Percentiles rank a stretch among this genome's conserved stretches.
phyloP scores from a whole-genome alignment of 495 filamentous ascomycete species.

The Aspergillus saccharolyticus region DNA sequence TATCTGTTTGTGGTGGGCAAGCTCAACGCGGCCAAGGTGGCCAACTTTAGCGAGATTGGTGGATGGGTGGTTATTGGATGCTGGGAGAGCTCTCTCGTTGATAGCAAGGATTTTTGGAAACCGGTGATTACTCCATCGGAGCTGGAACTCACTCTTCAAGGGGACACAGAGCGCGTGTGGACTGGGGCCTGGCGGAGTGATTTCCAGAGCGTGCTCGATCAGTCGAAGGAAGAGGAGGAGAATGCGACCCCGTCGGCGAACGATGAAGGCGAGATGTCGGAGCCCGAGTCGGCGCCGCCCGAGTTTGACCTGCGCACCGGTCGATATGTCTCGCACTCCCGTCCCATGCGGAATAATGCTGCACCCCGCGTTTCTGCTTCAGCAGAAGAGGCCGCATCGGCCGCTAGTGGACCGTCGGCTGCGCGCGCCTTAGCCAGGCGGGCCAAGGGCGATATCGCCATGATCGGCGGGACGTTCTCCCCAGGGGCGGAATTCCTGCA shows the following conservation, averaged over 20 bases:
- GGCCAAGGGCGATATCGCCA: slow-evolving; percentile 64
- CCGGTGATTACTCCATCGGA: slow-evolving; percentile 92
- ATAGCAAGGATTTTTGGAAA: slow-evolving; percentile 77
- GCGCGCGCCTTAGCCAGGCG: slow-evolving; percentile 52
- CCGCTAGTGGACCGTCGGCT: slow-evolving; percentile 27
- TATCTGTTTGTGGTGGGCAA: slow-evolving; percentile 97
- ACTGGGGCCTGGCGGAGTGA: slow-evolving; percentile 72
- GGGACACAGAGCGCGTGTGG: slow-evolving; percentile 69
- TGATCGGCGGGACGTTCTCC: slow-evolving; percentile 74
- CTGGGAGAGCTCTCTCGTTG: slow-evolving; percentile 91
- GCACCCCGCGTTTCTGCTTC: slow-evolving; percentile 28
- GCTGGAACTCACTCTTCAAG: slow-evolving; percentile 65
- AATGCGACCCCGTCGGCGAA: slow-evolving; percentile 16
- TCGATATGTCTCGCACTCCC: slow-evolving; percentile 72
- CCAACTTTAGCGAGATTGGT: slow-evolving; percentile 91
- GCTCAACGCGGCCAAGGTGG: slow-evolving; percentile 89
- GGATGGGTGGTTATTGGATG: slow-evolving; percentile 98
- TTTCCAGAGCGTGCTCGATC: slow-evolving; percentile 55
- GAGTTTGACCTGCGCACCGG: slow-evolving; percentile 92
- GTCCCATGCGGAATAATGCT: slow-evolving; percentile 62
- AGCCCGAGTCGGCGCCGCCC: slow-evolving; percentile 68
- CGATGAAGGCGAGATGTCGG: slow-evolving; percentile 46
- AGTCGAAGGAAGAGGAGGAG: slow-evolving; percentile 19
- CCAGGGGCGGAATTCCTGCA: slow-evolving; percentile 85
- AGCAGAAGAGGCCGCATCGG: slow-evolving; percentile 30